Conservation (phyloP, 805 yeast species). For the Metschnikowia koreensis region DNA sequence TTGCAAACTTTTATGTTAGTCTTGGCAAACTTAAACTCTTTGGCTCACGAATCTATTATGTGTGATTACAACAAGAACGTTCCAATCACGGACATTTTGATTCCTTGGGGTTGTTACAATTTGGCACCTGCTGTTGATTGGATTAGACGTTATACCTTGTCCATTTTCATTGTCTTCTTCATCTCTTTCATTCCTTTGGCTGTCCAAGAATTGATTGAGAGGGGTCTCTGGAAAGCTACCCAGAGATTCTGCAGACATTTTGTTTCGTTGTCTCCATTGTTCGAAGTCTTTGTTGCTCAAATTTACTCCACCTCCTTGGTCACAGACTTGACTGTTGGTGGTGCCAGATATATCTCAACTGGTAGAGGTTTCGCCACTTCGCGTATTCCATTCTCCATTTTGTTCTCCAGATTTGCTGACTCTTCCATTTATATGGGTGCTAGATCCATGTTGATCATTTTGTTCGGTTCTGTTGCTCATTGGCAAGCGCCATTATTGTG, state of each 20-base stretch:
- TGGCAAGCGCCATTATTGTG: constrained; percentile 61
- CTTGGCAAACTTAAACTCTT: constrained; percentile 58
- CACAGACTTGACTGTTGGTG: constrained; percentile 70
- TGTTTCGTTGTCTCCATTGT: constrained; percentile 68
- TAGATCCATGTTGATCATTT: constrained; percentile 64
- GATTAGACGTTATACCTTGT: constrained; percentile 69
- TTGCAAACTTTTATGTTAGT: constrained; percentile 54
- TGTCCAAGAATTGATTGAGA: constrained; percentile 74
- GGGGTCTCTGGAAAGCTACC: constrained; percentile 70
- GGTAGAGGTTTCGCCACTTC: constrained; percentile 82
- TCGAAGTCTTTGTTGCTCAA: constrained; percentile 77
- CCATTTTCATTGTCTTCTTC: constrained; percentile 71
- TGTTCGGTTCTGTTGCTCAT: constrained; percentile 57
- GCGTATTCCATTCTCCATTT: constrained; percentile 60
- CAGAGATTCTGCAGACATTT: constrained; percentile 65
- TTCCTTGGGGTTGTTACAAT: constrained; percentile 70
- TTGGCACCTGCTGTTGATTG: constrained; percentile 70
- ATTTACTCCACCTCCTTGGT: constrained; percentile 69
- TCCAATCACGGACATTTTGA: constrained; percentile 60
- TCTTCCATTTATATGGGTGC: constrained; percentile 82
- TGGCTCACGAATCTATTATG: constrained; percentile 58
- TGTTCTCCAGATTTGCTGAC: constrained; percentile 65
- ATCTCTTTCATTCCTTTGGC: constrained; percentile 73
- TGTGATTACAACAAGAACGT: constrained; percentile 59
- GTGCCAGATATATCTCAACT: constrained; percentile 79